These are phyloP conservation scores for Aureobasidium pullulans DNA, from an alignment of 2,329 filamentous ascomycete genomes.

Conservation along the genomic window DNA sequence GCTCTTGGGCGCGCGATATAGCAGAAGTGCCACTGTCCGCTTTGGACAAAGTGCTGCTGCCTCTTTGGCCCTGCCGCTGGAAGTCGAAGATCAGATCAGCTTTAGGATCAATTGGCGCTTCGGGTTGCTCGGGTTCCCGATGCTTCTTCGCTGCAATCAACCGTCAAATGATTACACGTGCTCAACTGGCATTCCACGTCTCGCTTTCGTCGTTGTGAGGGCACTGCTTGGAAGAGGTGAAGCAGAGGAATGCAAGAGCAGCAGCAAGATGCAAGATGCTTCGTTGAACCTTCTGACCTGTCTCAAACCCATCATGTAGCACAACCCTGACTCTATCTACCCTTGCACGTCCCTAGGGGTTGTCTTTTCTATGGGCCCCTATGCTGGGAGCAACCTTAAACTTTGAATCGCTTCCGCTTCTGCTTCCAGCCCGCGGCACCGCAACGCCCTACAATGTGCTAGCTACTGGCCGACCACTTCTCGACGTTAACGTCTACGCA, in stretches of 20 bases:
- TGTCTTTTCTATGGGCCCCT: neutral
- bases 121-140: neutral
- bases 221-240: neutral
- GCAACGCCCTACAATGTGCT: neutral
- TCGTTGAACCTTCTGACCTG: neutral
- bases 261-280: neutral
- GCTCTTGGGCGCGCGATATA: neutral
- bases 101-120: neutral
- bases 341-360: neutral
- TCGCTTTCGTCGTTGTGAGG: neutral
- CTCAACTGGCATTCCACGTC: constrained; percentile 3
- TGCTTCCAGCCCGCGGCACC: constrained; percentile 1
- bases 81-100: neutral
- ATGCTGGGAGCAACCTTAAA: constrained; percentile 10
- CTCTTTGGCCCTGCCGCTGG: too few relatives aligned
- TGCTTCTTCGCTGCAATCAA: constrained; percentile 7
- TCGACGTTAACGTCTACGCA: neutral
- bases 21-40: neutral
- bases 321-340: neutral
- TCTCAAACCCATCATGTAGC: neutral
- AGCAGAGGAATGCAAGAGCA: constrained; percentile 8
- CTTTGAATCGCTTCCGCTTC: neutral
- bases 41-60: constrained; percentile 1
- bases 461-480: constrained; percentile 1
- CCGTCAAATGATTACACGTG: neutral